phyloP scores from a whole-genome alignment of 169 alveolate genomes.

The Plasmodium adleri region DNA sequence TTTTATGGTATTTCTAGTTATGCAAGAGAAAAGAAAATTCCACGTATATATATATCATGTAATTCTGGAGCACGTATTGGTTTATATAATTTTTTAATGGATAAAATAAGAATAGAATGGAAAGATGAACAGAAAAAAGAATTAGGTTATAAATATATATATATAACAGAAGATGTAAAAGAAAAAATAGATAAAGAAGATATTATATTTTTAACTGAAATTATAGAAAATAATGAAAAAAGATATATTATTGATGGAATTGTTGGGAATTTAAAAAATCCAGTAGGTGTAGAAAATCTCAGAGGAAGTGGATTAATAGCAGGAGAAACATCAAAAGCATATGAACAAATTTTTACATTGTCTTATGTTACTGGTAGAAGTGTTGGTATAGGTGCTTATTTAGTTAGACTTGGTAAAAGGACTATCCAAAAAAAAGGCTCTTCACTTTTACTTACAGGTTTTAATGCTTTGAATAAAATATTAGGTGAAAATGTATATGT shows the following conservation, averaged over 20 bases:
- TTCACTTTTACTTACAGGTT: slow-evolving; percentile 91
- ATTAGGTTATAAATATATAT: slow-evolving; percentile 85
- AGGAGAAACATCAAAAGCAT: slow-evolving; percentile 92
- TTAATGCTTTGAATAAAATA: slow-evolving; percentile 89
- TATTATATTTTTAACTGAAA: slow-evolving; percentile 79
- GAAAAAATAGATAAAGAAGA: slow-evolving; percentile 77
- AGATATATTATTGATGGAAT: slow-evolving; percentile 72
- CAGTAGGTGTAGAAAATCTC: slow-evolving; percentile 90
- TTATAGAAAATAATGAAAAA: slow-evolving; percentile 79
- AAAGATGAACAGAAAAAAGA: slow-evolving; percentile 83
- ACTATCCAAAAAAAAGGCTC: slow-evolving; percentile 89
- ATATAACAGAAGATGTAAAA: slow-evolving; percentile 82
- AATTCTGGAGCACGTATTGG: slow-evolving; percentile 91
- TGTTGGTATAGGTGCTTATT: slow-evolving; percentile 92
- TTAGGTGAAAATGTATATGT: slow-evolving; percentile 89
- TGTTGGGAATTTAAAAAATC: slow-evolving; percentile 79
- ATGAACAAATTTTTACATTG: slow-evolving; percentile 88
- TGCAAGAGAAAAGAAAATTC: slow-evolving; percentile 87
- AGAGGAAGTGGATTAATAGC: slow-evolving; percentile 91
- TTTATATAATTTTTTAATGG: slow-evolving; percentile 83
- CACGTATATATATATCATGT: slow-evolving; percentile 87
- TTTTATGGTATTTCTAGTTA: slow-evolving; percentile 86
- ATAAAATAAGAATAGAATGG: slow-evolving; percentile 82
- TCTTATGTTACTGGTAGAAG: slow-evolving; percentile 90
- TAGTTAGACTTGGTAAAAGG: slow-evolving; percentile 90